A percentile compares a stretch with the other conserved stretches of the same genome.
Evolutionary conservation across 352 stramenopile genomes (phyloP).

Genomic region (Pythium sukuiense): DNA sequence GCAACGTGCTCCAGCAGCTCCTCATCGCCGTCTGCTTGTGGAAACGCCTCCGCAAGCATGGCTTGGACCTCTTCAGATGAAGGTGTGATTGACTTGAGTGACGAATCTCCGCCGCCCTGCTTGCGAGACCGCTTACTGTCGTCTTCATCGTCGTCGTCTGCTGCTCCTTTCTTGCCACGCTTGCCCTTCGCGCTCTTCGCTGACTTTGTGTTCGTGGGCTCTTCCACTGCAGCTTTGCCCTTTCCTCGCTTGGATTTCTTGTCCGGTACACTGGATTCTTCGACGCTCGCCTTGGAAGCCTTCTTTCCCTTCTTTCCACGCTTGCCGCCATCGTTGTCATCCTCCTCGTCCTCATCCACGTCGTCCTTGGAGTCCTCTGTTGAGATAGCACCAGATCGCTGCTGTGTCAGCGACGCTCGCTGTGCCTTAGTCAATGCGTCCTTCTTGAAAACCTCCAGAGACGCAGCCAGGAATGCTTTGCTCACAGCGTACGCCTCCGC

Average conservation of each 20-base stretch:
- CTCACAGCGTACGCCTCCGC: constrained; percentile 63
- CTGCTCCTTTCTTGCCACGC: constrained; percentile 44
- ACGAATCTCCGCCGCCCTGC: constrained; percentile 17
- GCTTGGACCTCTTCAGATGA: constrained; percentile 40
- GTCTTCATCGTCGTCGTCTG: constrained; percentile 18
- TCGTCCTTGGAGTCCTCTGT: constrained; percentile 18
- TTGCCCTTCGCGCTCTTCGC: constrained; percentile 49
- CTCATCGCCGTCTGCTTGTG: constrained; percentile 60
- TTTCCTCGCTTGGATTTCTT: constrained; percentile 53
- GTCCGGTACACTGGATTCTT: constrained; percentile 19
- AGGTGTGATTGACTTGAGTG: constrained; percentile 46
- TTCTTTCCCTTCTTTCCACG: constrained; percentile 37
- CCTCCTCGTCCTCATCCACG: constrained; percentile 36
- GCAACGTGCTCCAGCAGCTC: constrained; percentile 62
- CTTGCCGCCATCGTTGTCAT: constrained; percentile 44
- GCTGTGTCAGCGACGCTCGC: constrained; percentile 36
- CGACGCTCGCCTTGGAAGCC: constrained; percentile 5
- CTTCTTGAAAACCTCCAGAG: constrained; percentile 46
- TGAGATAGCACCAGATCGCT: constrained; percentile 17
- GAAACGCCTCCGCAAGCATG: constrained; percentile 52
- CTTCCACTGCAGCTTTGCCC: constrained; percentile 33
- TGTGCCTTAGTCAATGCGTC: constrained; percentile 48
- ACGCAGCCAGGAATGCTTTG: constrained; percentile 48
- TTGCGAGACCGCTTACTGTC: constrained; percentile 25
- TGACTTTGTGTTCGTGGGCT: constrained; percentile 28